A percentile compares a stretch with the other conserved stretches of the same genome.
Conservation (phyloP, 225 moss, liverwort and hornwort genomes). For the Bryoerythrophyllum caledonicum region DNA sequence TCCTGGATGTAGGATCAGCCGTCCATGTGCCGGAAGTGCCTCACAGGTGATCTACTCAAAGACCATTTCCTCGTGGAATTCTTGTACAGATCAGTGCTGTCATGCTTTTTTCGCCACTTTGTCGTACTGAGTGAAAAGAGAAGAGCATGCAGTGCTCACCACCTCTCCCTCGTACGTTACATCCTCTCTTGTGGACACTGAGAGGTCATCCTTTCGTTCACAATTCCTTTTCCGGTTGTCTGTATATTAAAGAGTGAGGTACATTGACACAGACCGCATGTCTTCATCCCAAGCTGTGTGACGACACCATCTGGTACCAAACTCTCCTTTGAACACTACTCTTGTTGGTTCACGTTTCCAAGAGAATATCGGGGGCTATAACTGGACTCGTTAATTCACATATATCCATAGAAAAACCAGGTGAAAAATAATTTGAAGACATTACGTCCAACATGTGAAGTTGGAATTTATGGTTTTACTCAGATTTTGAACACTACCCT, state of each 20-base stretch:
- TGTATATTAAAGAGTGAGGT: not conserved
- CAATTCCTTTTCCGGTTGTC: not conserved
- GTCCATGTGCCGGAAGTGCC: conserved; percentile 4
- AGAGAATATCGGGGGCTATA: not conserved
- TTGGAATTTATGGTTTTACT: too few species aligned
- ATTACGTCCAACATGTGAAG: not conserved
- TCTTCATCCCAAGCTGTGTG: not conserved
- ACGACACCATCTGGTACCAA: not conserved
- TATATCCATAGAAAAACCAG: not conserved
- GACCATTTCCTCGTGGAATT: not conserved
- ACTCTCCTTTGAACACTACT: not conserved
- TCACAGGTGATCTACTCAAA: not conserved
- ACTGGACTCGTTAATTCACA: not conserved
- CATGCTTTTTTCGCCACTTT: not conserved
- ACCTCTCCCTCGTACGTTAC: not conserved
- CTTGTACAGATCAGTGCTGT: not conserved
- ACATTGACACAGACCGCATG: conserved; percentile 1
- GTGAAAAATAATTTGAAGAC: not conserved
- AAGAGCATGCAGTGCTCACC: not conserved
- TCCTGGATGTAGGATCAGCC: not conserved
- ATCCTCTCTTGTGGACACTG: not conserved
- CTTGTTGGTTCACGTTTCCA: not conserved
- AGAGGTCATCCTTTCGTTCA: not conserved
- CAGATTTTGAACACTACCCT: too few species aligned
- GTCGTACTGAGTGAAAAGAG: not conserved